A percentile compares a stretch with the other conserved stretches of the same genome.
phyloP scores from a whole-genome alignment of 2,329 filamentous ascomycete species.

The Alternaria sp. region DNA sequence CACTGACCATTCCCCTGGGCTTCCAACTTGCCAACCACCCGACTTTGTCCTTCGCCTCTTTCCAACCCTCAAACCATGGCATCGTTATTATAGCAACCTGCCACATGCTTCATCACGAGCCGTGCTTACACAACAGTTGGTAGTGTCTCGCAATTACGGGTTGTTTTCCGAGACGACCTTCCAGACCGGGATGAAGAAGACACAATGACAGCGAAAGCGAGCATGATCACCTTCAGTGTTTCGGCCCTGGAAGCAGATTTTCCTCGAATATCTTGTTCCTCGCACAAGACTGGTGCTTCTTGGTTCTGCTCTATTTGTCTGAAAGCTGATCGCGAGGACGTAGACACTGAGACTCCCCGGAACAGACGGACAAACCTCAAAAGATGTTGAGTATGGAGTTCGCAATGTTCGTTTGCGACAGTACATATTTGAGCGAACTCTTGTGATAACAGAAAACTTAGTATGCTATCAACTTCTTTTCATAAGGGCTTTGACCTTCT shows the following conservation, averaged over 20 bases:
- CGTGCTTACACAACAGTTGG: background rate
- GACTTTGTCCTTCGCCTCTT: background rate
- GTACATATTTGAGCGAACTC: background rate
- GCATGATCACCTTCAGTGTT: background rate
- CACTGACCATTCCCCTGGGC: background rate
- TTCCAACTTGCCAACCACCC: background rate
- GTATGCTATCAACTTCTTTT: background rate
- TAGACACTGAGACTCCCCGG: background rate
- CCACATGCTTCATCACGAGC: background rate
- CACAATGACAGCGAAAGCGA: background rate
- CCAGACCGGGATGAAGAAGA: background rate
- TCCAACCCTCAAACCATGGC: background rate
- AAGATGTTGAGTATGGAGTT: background rate
- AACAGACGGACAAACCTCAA: background rate
- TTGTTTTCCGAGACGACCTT: background rate
- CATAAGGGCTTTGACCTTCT: background rate
- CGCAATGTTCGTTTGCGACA: background rate
- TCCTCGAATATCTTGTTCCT: background rate
- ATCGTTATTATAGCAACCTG: background rate
- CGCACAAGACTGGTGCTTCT: background rate
- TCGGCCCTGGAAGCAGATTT: background rate
- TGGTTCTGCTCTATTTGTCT: accelerated
- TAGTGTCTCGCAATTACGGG: background rate
- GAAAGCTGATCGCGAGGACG: background rate
- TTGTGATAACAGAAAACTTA: accelerated